A percentile compares a stretch with the other conserved stretches of the same genome.
Evolutionary conservation across 805 yeast genomes (phyloP).

Genomic region (Yamadazyma nakazawae): DNA sequence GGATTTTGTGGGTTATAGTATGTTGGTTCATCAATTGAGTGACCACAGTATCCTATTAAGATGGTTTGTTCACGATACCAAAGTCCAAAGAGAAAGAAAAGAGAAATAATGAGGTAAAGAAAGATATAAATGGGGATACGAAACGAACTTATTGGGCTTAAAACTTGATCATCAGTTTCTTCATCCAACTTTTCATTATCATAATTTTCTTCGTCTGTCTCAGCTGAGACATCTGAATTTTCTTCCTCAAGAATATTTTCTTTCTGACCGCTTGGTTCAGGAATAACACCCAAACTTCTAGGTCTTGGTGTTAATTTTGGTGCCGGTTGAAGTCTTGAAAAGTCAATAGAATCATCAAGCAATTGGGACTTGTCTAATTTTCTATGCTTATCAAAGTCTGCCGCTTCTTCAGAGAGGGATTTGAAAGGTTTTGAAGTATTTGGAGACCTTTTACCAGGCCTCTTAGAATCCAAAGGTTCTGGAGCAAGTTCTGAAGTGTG

Average conservation of each 20-base stretch:
- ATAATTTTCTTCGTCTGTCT: constrained; percentile 2
- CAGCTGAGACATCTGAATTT: constrained; percentile 3
- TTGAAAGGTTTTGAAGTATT: background rate
- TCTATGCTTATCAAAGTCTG: constrained; percentile 21
- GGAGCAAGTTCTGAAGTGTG: background rate
- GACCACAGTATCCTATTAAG: constrained; percentile 73
- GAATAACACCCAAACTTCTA: constrained; percentile 4
- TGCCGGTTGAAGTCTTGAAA: constrained; percentile 6
- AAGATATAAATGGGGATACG: constrained; percentile 8
- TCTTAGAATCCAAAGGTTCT: background rate
- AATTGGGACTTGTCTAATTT: constrained; percentile 1
- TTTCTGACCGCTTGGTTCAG: background rate
- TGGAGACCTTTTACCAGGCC: background rate
- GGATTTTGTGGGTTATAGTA: constrained; percentile 29
- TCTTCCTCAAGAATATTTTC: background rate
- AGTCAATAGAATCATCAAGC: background rate
- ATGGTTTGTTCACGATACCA: constrained; percentile 67
- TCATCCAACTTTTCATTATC: background rate
- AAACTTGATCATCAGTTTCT: background rate
- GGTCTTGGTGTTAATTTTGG: constrained; percentile 19
- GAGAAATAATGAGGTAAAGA: constrained; percentile 33
- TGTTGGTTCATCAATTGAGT: constrained; percentile 47
- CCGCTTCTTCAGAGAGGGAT: constrained; percentile 22
- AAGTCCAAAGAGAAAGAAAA: constrained; percentile 39
- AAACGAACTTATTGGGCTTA: background rate